These are phyloP conservation scores for Camellia lanceoleosa DNA, from an alignment of 148 eudicot genomes.

Conservation along the genomic window DNA sequence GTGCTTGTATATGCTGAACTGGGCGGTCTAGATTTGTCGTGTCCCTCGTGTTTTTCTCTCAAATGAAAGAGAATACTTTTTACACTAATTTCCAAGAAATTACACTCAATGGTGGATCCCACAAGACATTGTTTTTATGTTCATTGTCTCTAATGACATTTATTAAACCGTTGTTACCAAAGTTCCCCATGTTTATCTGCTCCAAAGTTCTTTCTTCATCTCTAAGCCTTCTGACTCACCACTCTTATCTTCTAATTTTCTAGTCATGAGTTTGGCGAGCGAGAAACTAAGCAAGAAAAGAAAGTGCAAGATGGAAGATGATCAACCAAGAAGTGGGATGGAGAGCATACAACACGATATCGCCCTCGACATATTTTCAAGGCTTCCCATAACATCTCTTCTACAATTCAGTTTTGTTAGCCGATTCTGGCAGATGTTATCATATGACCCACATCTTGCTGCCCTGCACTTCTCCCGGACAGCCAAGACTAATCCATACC, in stretches of 20 bases:
- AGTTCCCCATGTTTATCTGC: not conserved
- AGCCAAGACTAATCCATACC: conserved; percentile 14
- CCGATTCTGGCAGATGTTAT: conserved; percentile 24
- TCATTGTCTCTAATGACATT: not conserved
- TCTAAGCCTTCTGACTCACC: not conserved
- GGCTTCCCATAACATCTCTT: conserved; percentile 32
- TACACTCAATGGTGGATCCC: not conserved
- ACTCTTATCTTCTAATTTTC: not conserved
- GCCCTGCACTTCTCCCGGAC: conserved; percentile 17
- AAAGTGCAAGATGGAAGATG: not conserved
- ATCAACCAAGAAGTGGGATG: conserved; percentile 11
- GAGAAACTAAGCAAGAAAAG: not conserved
- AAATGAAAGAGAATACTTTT: not conserved
- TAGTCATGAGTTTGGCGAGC: conserved; percentile 7
- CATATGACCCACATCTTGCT: conserved; percentile 24
- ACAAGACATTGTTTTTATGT: not conserved
- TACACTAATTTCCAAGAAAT: too few relatives aligned
- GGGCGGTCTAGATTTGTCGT: not conserved
- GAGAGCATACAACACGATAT: conserved; percentile 25
- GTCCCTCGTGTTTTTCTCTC: not conserved
- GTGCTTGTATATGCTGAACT: not conserved
- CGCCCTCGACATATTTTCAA: conserved; percentile 25
- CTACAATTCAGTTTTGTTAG: conserved; percentile 30
- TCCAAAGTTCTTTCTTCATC: not conserved
- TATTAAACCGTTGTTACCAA: not conserved